Evolutionary conservation across 495 filamentous ascomycete genomes (phyloP).

Genomic region (Poronia punctata): DNA sequence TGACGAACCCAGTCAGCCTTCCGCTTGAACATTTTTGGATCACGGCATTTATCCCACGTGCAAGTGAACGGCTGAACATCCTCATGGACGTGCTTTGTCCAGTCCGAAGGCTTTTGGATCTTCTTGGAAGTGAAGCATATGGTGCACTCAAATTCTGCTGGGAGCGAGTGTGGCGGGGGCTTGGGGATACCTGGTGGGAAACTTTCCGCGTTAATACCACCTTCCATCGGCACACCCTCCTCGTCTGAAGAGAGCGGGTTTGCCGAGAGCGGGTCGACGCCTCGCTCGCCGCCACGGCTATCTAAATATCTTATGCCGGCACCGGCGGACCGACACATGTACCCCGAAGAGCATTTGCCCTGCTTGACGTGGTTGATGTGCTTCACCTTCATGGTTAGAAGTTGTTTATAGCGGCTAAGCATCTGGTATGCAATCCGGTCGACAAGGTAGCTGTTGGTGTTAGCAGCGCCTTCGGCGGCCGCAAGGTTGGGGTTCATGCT

Average conservation of each 20-base stretch:
- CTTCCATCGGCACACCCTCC: constrained; percentile 56
- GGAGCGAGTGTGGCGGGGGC: constrained; percentile 71
- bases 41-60: constrained; percentile 76
- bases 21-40: constrained; percentile 92
- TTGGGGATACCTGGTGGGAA: constrained; percentile 79
- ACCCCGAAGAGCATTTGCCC: constrained; percentile 50
- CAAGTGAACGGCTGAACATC: constrained; percentile 95
- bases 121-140: constrained; percentile 87
- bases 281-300: constrained; percentile 31
- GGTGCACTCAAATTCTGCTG: constrained; percentile 88
- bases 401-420: constrained; percentile 66
- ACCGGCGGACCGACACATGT: constrained; percentile 58
- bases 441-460: constrained; percentile 59
- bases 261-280: constrained; percentile 32
- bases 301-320: constrained; percentile 44
- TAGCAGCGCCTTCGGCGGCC: constrained; percentile 5
- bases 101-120: constrained; percentile 92
- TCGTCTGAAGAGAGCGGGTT: constrained; percentile 55
- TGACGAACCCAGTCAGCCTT: constrained; percentile 98
- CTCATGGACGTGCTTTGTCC: constrained; percentile 97
- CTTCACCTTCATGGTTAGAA: constrained; percentile 65
- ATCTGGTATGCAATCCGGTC: constrained; percentile 83
- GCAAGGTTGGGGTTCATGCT: constrained; percentile 57
- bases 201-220: constrained; percentile 54
- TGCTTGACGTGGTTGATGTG: constrained; percentile 53